phyloP scores from a whole-genome alignment of 2,329 filamentous ascomycete species.

The Phoma herbarum region DNA sequence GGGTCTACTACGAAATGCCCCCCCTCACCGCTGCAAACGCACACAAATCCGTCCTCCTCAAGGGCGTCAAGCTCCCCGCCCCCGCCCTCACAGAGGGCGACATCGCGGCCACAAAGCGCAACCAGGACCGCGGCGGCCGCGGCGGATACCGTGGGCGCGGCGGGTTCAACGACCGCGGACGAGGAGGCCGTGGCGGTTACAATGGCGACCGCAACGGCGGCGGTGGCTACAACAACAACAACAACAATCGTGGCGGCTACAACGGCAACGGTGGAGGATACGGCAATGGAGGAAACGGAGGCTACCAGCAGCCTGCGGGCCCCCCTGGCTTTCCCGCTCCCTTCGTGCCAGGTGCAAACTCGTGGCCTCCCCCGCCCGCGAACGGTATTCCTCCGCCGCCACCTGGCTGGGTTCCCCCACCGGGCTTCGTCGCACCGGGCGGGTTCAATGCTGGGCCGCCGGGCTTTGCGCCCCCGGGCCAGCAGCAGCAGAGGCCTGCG shows the following conservation, averaged over 20 bases:
- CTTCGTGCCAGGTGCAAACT: slow-evolving; percentile 27
- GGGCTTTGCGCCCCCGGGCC: slow-evolving; percentile 28
- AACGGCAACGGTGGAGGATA: slow-evolving; percentile 32
- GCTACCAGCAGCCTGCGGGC: background rate
- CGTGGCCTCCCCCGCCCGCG: slow-evolving; percentile 38
- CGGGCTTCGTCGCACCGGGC: slow-evolving; percentile 21
- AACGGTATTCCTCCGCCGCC: slow-evolving; percentile 42
- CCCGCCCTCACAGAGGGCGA: slow-evolving; percentile 73
- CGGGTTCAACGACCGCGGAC: slow-evolving; percentile 38
- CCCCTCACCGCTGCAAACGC: slow-evolving; percentile 65
- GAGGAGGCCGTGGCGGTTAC: slow-evolving; percentile 30
- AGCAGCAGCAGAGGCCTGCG: slow-evolving; percentile 27
- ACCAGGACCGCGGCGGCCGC: slow-evolving; percentile 74
- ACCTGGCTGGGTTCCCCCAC: slow-evolving; percentile 43
- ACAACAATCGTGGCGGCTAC: slow-evolving; percentile 25
- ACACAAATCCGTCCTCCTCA: slow-evolving; percentile 94
- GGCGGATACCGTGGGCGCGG: slow-evolving; percentile 58
- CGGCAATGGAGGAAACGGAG: slow-evolving; percentile 9
- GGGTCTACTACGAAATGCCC: slow-evolving; percentile 87
- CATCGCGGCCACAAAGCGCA: slow-evolving; percentile 72
- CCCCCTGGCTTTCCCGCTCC: slow-evolving; percentile 24
- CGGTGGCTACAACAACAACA: slow-evolving; percentile 10
- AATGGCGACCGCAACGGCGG: slow-evolving; percentile 37
- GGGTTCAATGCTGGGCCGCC: slow-evolving; percentile 22
- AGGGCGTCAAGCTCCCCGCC: slow-evolving; percentile 77